phyloP scores from a whole-genome alignment of 352 stramenopile genomes.

The Pythium insidiosum region DNA sequence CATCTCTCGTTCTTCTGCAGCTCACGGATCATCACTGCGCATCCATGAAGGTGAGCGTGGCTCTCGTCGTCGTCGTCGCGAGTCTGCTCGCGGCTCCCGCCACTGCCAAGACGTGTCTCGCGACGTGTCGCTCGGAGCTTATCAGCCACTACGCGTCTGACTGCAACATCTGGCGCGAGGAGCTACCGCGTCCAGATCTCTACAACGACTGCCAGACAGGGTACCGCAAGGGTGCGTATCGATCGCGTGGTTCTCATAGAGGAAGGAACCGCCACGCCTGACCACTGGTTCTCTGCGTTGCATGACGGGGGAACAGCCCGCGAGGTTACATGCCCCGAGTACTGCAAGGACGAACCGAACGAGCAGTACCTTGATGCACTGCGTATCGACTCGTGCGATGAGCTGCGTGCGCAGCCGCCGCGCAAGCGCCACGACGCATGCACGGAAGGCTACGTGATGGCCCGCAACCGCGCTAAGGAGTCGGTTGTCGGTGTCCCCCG shows the following conservation, averaged over 20 bases:
- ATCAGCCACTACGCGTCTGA: too few species aligned
- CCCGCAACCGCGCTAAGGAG: conserved; percentile 1
- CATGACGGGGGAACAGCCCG: not conserved
- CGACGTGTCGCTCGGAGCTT: too few species aligned
- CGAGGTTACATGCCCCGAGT: conserved; percentile 1
- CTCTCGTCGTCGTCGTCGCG: too few species aligned
- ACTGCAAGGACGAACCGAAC: not conserved
- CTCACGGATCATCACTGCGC: too few species aligned
- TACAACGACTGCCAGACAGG: conserved; percentile 18
- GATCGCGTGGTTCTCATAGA: not conserved
- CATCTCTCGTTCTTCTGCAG: too few species aligned
- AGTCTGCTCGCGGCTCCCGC: too few species aligned
- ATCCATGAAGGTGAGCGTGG: too few species aligned
- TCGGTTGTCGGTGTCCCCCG: not conserved
- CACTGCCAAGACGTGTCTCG: too few species aligned
- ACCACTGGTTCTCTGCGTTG: not conserved
- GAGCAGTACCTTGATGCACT: conserved; percentile 9
- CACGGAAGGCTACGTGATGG: conserved; percentile 11
- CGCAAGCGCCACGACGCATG: conserved; percentile 8
- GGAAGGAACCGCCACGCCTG: too few species aligned
- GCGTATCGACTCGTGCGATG: conserved; percentile 11
- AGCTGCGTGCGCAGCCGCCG: conserved; percentile 8
- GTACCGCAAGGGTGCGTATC: conserved; percentile 1
- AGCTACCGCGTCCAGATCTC: conserved; percentile 14
- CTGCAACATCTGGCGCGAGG: conserved; percentile 6